A percentile compares a stretch with the other conserved stretches of the same genome.
These are phyloP conservation scores for Huntiella decipiens DNA, from an alignment of 2,329 filamentous ascomycete species.

Conservation along the genomic window DNA sequence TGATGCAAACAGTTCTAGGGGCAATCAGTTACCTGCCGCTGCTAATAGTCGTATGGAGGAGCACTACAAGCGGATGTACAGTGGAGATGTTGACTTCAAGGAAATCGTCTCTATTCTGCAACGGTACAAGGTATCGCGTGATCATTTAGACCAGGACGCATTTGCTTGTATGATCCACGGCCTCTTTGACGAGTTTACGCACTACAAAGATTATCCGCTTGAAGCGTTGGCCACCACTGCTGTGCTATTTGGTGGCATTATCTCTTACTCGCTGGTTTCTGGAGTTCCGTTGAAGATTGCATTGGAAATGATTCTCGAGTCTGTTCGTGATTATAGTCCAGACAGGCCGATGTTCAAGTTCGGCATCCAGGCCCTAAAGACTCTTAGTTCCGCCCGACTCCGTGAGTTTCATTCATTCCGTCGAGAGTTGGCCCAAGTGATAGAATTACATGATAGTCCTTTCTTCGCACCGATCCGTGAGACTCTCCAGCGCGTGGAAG, in stretches of 20 bases:
- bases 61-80: constrained; percentile 96
- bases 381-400: constrained; percentile 56
- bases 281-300: constrained; percentile 82
- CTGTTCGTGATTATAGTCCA: constrained; percentile 65
- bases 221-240: constrained; percentile 90
- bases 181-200: constrained; percentile 89
- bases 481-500: constrained; percentile 28
- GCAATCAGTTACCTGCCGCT: constrained; percentile 60
- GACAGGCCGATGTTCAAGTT: constrained; percentile 96
- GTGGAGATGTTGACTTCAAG: constrained; percentile 68
- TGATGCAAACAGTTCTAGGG: constrained; percentile 60
- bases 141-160: constrained; percentile 73
- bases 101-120: constrained; percentile 72
- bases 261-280: constrained; percentile 80
- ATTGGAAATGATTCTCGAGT: constrained; percentile 95
- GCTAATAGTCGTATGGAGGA: constrained; percentile 91
- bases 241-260: constrained; percentile 89
- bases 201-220: constrained; percentile 89
- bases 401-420: constrained; percentile 94
- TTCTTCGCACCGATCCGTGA: constrained; percentile 38
- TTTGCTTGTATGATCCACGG: constrained; percentile 99
- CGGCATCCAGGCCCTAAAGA: constrained; percentile 81
- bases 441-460: no score
- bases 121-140: constrained; percentile 70
- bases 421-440: constrained; percentile 43